Evolutionary conservation across 2,329 filamentous ascomycete species (phyloP), one percentile per base, ranked within the genome.

Genomic region (Penicillium sclerotiorum): DNA sequence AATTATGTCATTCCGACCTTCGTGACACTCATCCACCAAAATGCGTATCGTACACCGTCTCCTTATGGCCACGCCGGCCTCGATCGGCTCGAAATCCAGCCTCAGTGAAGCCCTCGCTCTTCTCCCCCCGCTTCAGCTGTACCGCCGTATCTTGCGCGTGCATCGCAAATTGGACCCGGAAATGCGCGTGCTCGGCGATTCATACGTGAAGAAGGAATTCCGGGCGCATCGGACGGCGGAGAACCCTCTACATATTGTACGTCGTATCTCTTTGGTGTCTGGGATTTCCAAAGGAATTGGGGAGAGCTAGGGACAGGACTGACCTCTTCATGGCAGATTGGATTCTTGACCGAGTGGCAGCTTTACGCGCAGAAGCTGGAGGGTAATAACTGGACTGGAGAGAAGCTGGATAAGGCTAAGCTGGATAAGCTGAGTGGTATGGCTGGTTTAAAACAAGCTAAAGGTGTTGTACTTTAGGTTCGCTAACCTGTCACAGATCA

Each of bases 321-420:
- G 25, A 50, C 38, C 7, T 18, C 22, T 42, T n/a, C 18, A 22
- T 8, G 37, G 12, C 58, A 95, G 90, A 90, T 97, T 62, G 94
- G 93, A 1, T 99, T 99, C 71, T 79, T 99, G 60, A 93, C 89
- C 0, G 92, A 97, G 71, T 99, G 93, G 93, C 94, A 99, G 71
- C 76, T 90, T 45, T 99, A 97, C 67, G 92, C 91, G 2, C 93
- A 99, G 69, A 86, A 90, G 67, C 76, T 99, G 13, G 93, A 97
- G 66, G 93, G 92, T 0, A 87, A 95, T 45, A 71, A 80, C 0
- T 97, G 94, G 94, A 79, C 82, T 52, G 93, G 87, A 1, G 89
- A 90, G 56, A 93, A 87, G 69, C 80, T 97, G 69, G 93, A 97
- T 57, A 83, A 84, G 60, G 78, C 76, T 1, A 96, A 96, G 73